Base-by-base conservation (phyloP, 192 early-diverging fungal species). In the Entomortierella lignicola region DNA sequence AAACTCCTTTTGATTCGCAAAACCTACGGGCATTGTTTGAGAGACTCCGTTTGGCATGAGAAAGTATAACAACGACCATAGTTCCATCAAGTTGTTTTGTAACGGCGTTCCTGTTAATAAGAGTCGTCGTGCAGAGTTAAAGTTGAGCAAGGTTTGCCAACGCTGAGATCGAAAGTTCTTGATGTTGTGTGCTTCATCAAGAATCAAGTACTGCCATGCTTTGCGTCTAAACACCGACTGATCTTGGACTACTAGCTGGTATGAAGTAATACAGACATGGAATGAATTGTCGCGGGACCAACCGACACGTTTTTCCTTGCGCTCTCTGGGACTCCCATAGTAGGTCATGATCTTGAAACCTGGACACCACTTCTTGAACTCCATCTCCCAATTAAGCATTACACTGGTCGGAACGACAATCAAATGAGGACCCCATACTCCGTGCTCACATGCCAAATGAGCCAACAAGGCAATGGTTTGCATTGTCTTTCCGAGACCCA, bases 31-130 rank as follows among this genome's bases (percentile, higher is more conserved):
- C 85, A 88, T 89, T 13, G 73, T 71, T 48, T 81, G 60, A 0
- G 85, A 81, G 7, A 86, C 80, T 20, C 84, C 89, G 32, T 90
- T 88, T 0, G 94, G 95, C 87, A 94, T 90, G 69, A 96, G 77
- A 75, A 96, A 97, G 80, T 96, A 93, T 4, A 97, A 69, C 23
- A 97, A 70, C 0, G 91, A 91, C 95, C 95, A 97, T 4, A 97
- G 80, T 69, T 97, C 95, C 81, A 94, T 94, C 55, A 96, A 61
- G 27, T 90, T 92, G 69, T 96, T 96, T 72, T 97, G 95, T 20
- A 97, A 75, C 8, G 95, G 95, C 27, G 95, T 97, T 48, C 95
- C 95, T 18, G 95, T 97, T 61, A 96, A 66, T 26, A 97, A 72
- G 30, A 95, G 65, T 31, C 93, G 80, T 44, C 92, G 84, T 20